phyloP scores from a whole-genome alignment of 768 basidiomycete species.

The Phanerochaete sordida region DNA sequence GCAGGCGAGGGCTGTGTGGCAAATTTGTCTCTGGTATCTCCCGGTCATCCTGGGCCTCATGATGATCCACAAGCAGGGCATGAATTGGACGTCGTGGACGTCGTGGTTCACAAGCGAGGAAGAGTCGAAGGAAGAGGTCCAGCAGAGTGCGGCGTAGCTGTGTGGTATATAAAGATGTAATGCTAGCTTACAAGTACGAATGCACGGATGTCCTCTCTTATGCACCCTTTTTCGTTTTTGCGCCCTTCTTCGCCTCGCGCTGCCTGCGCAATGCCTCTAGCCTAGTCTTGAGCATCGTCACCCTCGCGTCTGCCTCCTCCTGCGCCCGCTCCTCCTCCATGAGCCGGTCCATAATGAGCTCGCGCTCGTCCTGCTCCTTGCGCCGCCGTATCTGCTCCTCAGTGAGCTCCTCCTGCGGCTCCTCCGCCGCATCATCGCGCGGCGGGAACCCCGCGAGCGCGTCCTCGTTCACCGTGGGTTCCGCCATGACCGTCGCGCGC shows the following conservation, averaged over 20 bases:
- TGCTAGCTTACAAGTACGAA: no score
- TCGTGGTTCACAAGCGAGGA: constrained; percentile 47
- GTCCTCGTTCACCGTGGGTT: constrained; percentile 51
- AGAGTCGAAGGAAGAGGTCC: constrained; percentile 1
- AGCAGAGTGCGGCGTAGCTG: not conserved
- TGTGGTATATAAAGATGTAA: not conserved
- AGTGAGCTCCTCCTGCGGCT: constrained; percentile 26
- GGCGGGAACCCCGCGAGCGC: constrained; percentile 47
- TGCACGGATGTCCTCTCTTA: no score
- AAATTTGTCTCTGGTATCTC: constrained; percentile 84
- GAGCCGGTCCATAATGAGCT: constrained; percentile 82
- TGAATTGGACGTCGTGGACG: constrained; percentile 77
- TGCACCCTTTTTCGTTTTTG: constrained; percentile 14
- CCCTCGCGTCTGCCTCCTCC: constrained; percentile 83
- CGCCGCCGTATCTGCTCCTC: constrained; percentile 43
- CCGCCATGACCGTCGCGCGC: constrained; percentile 67
- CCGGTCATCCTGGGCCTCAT: constrained; percentile 87
- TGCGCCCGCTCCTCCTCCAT: constrained; percentile 83
- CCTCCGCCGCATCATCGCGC: constrained; percentile 22
- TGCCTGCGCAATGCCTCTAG: constrained; percentile 55
- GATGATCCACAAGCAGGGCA: constrained; percentile 91
- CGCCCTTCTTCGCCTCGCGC: constrained; percentile 34
- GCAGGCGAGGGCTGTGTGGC: constrained; percentile 74
- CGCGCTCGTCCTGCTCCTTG: constrained; percentile 69
- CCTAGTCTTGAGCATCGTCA: constrained; percentile 57